A percentile compares a stretch with the other conserved stretches of the same genome.
Evolutionary conservation across 257 asterid species (phyloP).

Genomic region (Apocynum venetum): DNA sequence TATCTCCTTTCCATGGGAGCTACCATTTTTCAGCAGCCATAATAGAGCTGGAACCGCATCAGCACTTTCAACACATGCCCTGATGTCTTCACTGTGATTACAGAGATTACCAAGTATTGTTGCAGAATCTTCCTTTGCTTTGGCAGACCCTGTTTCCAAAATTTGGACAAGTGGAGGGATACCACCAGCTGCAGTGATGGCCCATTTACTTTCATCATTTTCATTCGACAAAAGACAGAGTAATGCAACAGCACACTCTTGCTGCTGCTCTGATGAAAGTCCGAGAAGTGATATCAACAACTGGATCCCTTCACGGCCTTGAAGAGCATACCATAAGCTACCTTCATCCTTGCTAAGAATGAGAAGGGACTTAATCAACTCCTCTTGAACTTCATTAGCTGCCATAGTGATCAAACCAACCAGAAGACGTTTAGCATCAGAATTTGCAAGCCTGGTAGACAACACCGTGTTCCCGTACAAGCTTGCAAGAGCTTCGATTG

Average conservation of each 20-base stretch:
- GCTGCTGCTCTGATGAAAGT: slow-evolving; percentile 99
- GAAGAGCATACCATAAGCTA: slow-evolving; percentile 92
- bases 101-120: slow-evolving; percentile 97
- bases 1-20: slow-evolving; percentile 90
- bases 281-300: slow-evolving; percentile 95
- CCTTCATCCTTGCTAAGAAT: slow-evolving; percentile 83
- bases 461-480: slow-evolving; percentile 78
- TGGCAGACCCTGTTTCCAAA: slow-evolving; percentile 90
- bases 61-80: slow-evolving; percentile 99
- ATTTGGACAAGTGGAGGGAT: slow-evolving; percentile 99
- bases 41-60: slow-evolving; percentile 98
- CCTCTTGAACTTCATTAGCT: slow-evolving; percentile 84
- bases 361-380: slow-evolving; percentile 77
- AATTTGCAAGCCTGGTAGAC: slow-evolving; percentile 71
- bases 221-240: slow-evolving; percentile 88
- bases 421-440: slow-evolving; percentile 90
- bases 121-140: slow-evolving; percentile 98
- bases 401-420: slow-evolving; percentile 98
- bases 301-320: slow-evolving; percentile 99
- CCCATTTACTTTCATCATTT: slow-evolving; percentile 99
- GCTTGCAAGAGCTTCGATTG: slow-evolving; percentile 98
- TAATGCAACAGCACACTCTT: slow-evolving; percentile 96
- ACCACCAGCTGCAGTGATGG: slow-evolving; percentile 99
- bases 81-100: slow-evolving; percentile 98
- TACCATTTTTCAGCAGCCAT: slow-evolving; percentile 96